Evolutionary conservation across 805 yeast species (phyloP).

Genomic region (Yarrowia yakushimensis): DNA sequence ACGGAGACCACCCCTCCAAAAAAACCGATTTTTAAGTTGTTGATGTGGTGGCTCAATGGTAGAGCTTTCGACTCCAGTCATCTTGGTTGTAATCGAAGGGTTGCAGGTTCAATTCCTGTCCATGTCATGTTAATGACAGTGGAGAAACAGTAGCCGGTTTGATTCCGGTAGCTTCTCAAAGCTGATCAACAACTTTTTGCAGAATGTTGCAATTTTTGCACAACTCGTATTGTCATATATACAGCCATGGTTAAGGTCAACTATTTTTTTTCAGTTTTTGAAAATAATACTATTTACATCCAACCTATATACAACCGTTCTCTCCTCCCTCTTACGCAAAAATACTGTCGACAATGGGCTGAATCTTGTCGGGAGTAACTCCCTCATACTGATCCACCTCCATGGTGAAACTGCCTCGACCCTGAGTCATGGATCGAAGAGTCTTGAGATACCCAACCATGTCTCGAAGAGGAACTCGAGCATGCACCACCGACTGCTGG

Average conservation of each 20-base stretch:
- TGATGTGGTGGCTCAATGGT: constrained; percentile 65
- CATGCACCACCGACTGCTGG: constrained; percentile 48
- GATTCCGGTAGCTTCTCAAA: constrained; percentile 24
- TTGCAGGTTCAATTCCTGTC: constrained; percentile 83
- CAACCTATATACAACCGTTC: not conserved
- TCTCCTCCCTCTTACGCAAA: too few relatives aligned
- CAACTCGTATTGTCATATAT: too few relatives aligned
- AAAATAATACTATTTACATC: not conserved
- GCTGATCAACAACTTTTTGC: constrained; percentile 22
- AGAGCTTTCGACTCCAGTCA: constrained; percentile 72
- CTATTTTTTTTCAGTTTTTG: too few relatives aligned
- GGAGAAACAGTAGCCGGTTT: constrained; percentile 21
- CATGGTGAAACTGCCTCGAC: constrained; percentile 83
- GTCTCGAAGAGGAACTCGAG: constrained; percentile 78
- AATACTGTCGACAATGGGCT: constrained; percentile 30
- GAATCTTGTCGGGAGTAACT: constrained; percentile 51
- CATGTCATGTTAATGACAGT: constrained; percentile 45
- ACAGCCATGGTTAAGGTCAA: too few relatives aligned
- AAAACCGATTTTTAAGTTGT: not conserved
- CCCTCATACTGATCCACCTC: constrained; percentile 68
- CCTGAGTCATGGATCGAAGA: constrained; percentile 81
- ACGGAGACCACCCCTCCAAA: not conserved
- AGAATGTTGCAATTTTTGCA: too few relatives aligned
- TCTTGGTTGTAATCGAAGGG: constrained; percentile 53
- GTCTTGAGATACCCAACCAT: constrained; percentile 85